Conservation (phyloP, 2,329 filamentous ascomycete genomes). For the Tolypocladium ovalisporum region DNA sequence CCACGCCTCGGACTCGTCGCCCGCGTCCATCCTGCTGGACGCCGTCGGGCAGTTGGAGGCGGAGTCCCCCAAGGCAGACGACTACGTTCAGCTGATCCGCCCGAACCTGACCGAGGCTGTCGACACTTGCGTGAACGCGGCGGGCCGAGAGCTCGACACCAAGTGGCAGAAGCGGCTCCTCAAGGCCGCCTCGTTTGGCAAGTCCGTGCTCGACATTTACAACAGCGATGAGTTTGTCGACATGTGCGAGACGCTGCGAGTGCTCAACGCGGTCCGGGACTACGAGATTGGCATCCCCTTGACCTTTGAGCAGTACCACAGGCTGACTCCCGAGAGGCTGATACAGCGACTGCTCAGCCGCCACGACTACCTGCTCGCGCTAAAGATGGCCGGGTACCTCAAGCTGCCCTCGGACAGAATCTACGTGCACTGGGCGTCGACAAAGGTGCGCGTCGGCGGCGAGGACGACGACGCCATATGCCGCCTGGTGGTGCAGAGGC, state of each 20-base stretch:
- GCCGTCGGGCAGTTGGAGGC: conserved; percentile 84
- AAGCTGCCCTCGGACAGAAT: conserved; percentile 79
- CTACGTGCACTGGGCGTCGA: conserved; percentile 92
- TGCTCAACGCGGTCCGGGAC: conserved; percentile 84
- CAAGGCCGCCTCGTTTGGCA: conserved; percentile 95
- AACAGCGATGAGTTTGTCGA: conserved; percentile 98
- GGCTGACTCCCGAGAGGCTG: conserved; percentile 81
- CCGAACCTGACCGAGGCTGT: conserved; percentile 84
- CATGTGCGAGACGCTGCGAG: conserved; percentile 88
- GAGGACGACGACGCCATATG: conserved; percentile 86
- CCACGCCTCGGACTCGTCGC: conserved; percentile 75
- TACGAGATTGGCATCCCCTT: conserved; percentile 85
- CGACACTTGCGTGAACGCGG: conserved; percentile 84
- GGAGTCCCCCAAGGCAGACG: conserved; percentile 92
- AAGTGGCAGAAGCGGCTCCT: conserved; percentile 93
- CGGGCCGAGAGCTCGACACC: conserved; percentile 80
- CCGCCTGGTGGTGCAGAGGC: conserved; percentile 71
- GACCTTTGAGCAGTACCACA: conserved; percentile 88
- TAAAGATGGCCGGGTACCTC: conserved; percentile 80
- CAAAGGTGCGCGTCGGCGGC: conserved; percentile 77
- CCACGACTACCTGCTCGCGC: conserved; percentile 80
- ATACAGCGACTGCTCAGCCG: conserved; percentile 77
- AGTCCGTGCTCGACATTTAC: conserved; percentile 93
- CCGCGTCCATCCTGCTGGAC: conserved; percentile 86
- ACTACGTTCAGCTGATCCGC: conserved; percentile 91